A percentile compares a stretch with the other conserved stretches of the same genome.
Conservation (phyloP, 257 asterid species). For the Solanum sejunctum region DNA sequence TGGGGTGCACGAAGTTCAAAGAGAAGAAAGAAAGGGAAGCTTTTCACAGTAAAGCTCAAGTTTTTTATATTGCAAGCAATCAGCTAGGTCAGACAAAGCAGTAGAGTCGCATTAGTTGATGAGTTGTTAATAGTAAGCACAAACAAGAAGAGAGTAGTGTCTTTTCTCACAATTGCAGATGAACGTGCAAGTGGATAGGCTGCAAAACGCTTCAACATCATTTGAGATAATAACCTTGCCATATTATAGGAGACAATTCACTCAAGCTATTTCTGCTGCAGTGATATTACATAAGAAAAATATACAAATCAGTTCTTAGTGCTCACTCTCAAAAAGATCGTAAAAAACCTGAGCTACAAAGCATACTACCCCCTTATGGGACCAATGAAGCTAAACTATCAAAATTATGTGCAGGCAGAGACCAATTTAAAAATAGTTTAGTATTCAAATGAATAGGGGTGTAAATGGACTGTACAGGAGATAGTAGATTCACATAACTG, state of each 20-base stretch:
- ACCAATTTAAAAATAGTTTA: background rate
- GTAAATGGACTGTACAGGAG: background rate
- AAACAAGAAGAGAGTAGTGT: background rate
- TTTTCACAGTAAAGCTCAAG: background rate
- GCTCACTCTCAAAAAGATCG: background rate
- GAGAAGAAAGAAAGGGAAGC: background rate
- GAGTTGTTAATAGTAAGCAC: background rate
- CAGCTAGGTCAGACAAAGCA: background rate
- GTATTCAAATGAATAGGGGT: background rate
- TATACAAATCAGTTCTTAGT: background rate
- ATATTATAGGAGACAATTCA: slow-evolving; percentile 9
- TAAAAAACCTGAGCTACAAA: background rate
- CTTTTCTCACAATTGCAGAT: slow-evolving; percentile 29
- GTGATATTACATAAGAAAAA: background rate
- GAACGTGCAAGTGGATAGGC: slow-evolving; percentile 38
- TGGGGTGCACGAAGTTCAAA: background rate
- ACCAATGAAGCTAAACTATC: background rate
- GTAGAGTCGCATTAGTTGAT: background rate
- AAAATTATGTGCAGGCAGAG: background rate
- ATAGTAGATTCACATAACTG: background rate
- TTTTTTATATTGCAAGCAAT: background rate
- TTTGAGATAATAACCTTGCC: slow-evolving; percentile 62
- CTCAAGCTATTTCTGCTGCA: background rate
- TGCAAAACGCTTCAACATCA: slow-evolving; percentile 34
- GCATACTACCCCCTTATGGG: background rate